Percentiles rank a stretch among this genome's conserved stretches.
Conservation (phyloP, 1,284 basidiomycete genomes). For the Microbotryum saponariae region DNA sequence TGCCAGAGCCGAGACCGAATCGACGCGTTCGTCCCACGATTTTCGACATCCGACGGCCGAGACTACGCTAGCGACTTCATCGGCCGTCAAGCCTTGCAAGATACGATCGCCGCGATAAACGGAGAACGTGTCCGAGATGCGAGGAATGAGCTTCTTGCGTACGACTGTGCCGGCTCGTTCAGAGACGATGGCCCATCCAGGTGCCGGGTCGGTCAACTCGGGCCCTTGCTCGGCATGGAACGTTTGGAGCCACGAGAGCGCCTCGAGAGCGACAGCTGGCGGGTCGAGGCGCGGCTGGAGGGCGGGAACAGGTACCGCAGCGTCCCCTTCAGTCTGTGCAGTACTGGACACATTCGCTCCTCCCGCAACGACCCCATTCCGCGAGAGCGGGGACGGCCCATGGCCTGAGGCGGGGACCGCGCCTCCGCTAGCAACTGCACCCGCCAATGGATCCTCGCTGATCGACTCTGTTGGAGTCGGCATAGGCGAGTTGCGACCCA, state of each 20-base stretch:
- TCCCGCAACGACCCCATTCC: neutral
- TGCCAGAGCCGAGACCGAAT: conserved; percentile 61
- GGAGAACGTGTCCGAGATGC: conserved; percentile 72
- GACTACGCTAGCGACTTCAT: conserved; percentile 72
- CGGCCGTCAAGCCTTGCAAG: conserved; percentile 87
- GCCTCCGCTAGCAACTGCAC: neutral
- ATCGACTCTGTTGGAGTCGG: neutral
- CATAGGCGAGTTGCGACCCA: neutral
- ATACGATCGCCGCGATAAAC: conserved; percentile 86
- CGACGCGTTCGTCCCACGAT: conserved; percentile 78
- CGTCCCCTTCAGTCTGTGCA: conserved; percentile 28
- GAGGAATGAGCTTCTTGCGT: conserved; percentile 63
- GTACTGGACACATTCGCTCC: neutral
- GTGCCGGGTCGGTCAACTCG: conserved; percentile 44
- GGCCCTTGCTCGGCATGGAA: conserved; percentile 56
- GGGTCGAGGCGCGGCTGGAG: conserved; percentile 41
- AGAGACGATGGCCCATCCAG: conserved; percentile 72
- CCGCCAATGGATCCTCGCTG: neutral
- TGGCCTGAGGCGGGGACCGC: neutral
- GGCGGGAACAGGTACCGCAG: neutral
- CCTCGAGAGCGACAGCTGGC: conserved; percentile 69
- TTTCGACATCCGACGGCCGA: conserved; percentile 61
- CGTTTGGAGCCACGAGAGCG: conserved; percentile 67
- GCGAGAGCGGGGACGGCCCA: conserved; percentile 1
- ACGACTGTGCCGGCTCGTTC: conserved; percentile 70